A percentile compares a stretch with the other conserved stretches of the same genome.
Conservation (phyloP, 2,329 filamentous ascomycete species). For the Talaromyces sp. region DNA sequence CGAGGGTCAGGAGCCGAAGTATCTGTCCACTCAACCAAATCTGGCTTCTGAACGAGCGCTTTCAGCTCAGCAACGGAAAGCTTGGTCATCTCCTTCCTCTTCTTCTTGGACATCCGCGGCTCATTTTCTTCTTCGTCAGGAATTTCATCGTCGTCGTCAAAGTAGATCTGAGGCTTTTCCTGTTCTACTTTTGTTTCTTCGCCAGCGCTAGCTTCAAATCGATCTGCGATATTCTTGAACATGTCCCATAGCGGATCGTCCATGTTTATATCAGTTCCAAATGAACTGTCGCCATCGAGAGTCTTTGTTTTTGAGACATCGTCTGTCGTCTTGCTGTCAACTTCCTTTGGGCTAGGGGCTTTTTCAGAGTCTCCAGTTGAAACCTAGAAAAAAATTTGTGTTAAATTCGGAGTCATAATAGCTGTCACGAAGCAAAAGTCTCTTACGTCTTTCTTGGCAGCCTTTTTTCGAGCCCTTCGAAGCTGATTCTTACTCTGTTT, state of each 20-base stretch:
- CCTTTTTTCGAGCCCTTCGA: constrained; percentile 11
- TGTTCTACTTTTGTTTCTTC: constrained; percentile 60
- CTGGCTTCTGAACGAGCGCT: constrained; percentile 80
- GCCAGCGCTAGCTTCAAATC: constrained; percentile 60
- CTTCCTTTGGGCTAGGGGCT: neutral
- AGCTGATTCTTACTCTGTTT: constrained; percentile 13
- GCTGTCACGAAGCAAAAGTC: neutral
- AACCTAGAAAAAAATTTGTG: neutral
- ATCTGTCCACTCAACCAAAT: constrained; percentile 97
- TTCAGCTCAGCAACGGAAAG: constrained; percentile 94
- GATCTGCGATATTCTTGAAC: constrained; percentile 76
- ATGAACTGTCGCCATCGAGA: neutral
- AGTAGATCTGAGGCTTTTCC: constrained; percentile 81
- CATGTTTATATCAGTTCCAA: neutral
- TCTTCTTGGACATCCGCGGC: constrained; percentile 85
- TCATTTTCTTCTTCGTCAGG: constrained; percentile 64
- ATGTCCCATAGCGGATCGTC: constrained; percentile 75
- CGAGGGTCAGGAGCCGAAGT: constrained; percentile 84
- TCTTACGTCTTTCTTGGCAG: constrained; percentile 9
- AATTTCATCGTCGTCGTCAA: constrained; percentile 77
- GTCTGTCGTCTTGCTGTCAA: neutral
- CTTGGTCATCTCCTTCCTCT: constrained; percentile 84
- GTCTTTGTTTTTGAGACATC: neutral
- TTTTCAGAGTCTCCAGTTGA: neutral
- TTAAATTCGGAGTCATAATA: neutral